Evolutionary conservation across 1,284 basidiomycete genomes (phyloP), one percentile per base, ranked within the genome.

Genomic region (Malassezia equina): DNA sequence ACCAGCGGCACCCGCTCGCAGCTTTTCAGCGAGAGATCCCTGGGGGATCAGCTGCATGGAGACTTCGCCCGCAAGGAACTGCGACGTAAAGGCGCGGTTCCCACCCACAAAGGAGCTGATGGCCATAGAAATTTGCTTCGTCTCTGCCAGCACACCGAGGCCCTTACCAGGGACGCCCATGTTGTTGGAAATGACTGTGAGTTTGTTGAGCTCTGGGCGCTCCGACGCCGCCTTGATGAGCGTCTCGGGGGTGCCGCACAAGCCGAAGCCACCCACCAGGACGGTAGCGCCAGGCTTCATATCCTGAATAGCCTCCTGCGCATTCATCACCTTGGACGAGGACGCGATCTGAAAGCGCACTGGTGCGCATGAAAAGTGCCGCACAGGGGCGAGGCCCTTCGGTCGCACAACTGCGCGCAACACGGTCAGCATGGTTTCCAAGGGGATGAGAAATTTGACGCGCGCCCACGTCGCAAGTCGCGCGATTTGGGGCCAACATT

Each of bases 1-100:
- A 52, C 91, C 93, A 24, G 89, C 88, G 3, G 87, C 91, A 55
- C 89, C 89, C 5, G 91, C 86, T 28, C 91, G 83, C 59, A 94
- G 80, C 60, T 90, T 84, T 73, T 94, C 93, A 21, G 86, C 86
- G 27, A 98, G 83, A 11, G 89, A 91, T 7, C 71, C 71, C 52
- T 73, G 71, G 2, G 71, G 71, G 5, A 66, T 66, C 2, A 74
- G 54, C 58, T 74, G 63, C 44, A 74, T 56, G 9, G 60, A 49
- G 1, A 74, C 65, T 42, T 72, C 59, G 13, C 71, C 71, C 2
- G 55, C 52, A 12, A 74, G 59, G 55, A 69, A 74, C 56, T 70
- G 67, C 13, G 54, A 34, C 45, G 71, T 69, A 48, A 74, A 72
- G 40, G 60, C 59, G 52, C 71, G 71, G 63, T 74, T 74, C 1